Base-by-base conservation (phyloP, 768 basidiomycete genomes). In the Podaxis mareebaensis region DNA sequence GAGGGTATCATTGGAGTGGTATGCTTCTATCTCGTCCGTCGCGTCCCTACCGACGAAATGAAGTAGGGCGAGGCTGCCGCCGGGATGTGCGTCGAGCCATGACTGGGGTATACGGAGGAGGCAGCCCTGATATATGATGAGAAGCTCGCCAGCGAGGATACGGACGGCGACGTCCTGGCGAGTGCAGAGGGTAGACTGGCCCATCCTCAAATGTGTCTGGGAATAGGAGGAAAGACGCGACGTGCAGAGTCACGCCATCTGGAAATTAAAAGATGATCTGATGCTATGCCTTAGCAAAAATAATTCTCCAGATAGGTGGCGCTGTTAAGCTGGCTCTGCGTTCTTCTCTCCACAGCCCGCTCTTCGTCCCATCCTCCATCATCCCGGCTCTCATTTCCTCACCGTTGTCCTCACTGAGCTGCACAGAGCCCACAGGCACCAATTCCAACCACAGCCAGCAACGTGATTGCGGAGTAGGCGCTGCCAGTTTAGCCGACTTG, bases 21-120 rank as follows among this genome's bases (percentile, higher is more conserved):
- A 98, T 22, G 95, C 96, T 65, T 93, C 85, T 38, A 99, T 92
- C 74, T 99, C 97, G 77, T 96, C 92, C 0, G 93, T 85, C 0
- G 96, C 96, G 72, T 99, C 96, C 60, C 96, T 84, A 3, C 96
- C 97, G 46, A 98, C 88, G 69, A 95, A 98, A 76, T 99, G 97
- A 26, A 96, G 86, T 62, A 99, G 85, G 13, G 95, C 84, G 54
- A 98, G 88, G 3, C 85, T 74, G 42, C 96, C 95, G 48, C 97
- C 97, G 0, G 97, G 97, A 72, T 99, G 96, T 3, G 84, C 79
- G 3, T 83, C 76, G n/a, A 95, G 86, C 95, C 95, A 98, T 13
- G 79, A 73, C 11, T 79, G 75, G 5, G 93, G 86, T 13, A 94
- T 85, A 53, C 82, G 82, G 56, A 90, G 83, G 68, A 90, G 83